phyloP scores from a whole-genome alignment of 805 yeast species.

The Candida manassasensis region DNA sequence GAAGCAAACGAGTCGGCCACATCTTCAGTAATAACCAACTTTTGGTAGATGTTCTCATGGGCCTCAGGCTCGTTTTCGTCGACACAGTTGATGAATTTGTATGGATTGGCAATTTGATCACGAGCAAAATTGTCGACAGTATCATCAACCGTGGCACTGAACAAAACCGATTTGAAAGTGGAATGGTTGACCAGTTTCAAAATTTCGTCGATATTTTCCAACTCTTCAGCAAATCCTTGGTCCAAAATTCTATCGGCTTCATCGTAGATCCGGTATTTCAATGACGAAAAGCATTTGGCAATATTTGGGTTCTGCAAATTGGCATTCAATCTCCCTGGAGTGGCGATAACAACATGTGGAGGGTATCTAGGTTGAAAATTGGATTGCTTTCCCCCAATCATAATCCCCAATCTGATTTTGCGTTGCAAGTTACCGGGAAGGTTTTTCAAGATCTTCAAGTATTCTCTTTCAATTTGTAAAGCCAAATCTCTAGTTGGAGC shows the following conservation, averaged over 20 bases:
- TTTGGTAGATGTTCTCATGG: slow-evolving; percentile 74
- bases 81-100: slow-evolving; percentile 67
- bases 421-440: slow-evolving; percentile 15
- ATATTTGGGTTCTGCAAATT: slow-evolving; percentile 43
- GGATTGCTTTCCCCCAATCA: slow-evolving; percentile 64
- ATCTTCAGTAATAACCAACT: slow-evolving; percentile 48
- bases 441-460: slow-evolving; percentile 38
- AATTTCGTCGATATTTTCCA: slow-evolving; percentile 51
- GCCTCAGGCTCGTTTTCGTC: slow-evolving; percentile 65
- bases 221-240: slow-evolving; percentile 69
- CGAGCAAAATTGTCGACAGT: slow-evolving; percentile 64
- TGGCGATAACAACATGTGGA: slow-evolving; percentile 72
- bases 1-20: slow-evolving; percentile 58
- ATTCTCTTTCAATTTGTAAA: slow-evolving; percentile 67
- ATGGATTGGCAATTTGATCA: slow-evolving; percentile 48
- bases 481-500: slow-evolving; percentile 94
- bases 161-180: slow-evolving; percentile 61
- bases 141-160: slow-evolving; percentile 82
- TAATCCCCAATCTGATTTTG: slow-evolving; percentile 37
- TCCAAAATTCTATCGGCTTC: slow-evolving; percentile 89
- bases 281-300: slow-evolving; percentile 45
- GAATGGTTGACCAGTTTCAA: slow-evolving; percentile 35
- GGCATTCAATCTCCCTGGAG: slow-evolving; percentile 83
- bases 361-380: slow-evolving; percentile 20
- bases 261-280: slow-evolving; percentile 71